Evolutionary conservation across 2,329 filamentous ascomycete species (phyloP).

Genomic region (Dothideomycetes sp.): DNA sequence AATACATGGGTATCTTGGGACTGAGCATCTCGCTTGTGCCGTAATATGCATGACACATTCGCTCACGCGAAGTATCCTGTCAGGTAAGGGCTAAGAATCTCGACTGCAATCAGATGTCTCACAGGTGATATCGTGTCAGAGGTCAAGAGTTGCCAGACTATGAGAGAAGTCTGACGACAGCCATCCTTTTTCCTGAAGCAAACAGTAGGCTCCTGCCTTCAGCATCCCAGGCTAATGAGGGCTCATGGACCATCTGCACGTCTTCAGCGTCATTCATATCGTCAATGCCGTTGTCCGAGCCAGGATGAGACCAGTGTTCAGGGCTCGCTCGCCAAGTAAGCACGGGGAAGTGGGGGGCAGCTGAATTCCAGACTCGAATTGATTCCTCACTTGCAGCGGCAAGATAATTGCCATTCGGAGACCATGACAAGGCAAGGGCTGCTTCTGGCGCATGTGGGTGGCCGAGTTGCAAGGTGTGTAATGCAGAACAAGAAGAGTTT

Average conservation of each 20-base stretch:
- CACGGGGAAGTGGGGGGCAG: constrained; percentile 12
- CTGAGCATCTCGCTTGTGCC: too few relatives aligned
- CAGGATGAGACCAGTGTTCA: constrained; percentile 10
- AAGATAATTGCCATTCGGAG: constrained; percentile 29
- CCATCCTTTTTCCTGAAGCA: constrained; percentile 25
- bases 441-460: constrained; percentile 13
- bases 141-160: too few relatives aligned
- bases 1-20: too few relatives aligned
- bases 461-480: constrained; percentile 14
- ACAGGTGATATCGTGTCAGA: too few relatives aligned
- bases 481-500: constrained; percentile 8
- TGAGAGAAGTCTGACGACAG: not conserved
- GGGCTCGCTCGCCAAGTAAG: constrained; percentile 18
- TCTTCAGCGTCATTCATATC: constrained; percentile 9
- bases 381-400: constrained; percentile 33
- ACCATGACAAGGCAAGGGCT: constrained; percentile 32
- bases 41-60: too few relatives aligned
- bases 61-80: too few relatives aligned
- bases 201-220: constrained; percentile 44
- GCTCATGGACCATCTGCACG: constrained; percentile 12
- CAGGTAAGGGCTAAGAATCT: too few relatives aligned
- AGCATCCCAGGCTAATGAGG: constrained; percentile 39
- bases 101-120: too few relatives aligned
- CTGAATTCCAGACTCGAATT: constrained; percentile 32
- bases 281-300: constrained; percentile 12